phyloP scores from a whole-genome alignment of 306 rosid species.

The Abrus precatorius region DNA sequence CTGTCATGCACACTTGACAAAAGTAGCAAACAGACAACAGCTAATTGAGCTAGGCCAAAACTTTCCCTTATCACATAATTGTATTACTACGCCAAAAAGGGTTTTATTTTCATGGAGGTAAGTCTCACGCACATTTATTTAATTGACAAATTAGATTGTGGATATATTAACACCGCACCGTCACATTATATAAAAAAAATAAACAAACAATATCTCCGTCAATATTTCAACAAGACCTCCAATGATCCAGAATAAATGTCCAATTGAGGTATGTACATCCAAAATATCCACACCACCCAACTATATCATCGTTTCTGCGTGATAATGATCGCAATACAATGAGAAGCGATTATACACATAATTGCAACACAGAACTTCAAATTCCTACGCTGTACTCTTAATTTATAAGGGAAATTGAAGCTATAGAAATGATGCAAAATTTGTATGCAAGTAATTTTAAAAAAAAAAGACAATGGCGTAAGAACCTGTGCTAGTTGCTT shows the following conservation, averaged over 20 bases:
- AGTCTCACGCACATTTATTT: slow-evolving; percentile 1
- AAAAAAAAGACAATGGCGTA: not conserved
- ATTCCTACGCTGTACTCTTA: not conserved
- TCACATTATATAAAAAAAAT: not conserved
- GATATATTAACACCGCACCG: not conserved
- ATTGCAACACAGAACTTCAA: slow-evolving; percentile 2
- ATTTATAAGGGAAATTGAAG: slow-evolving; percentile 15
- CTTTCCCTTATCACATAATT: not conserved
- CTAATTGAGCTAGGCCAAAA: not conserved
- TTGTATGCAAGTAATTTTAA: not conserved
- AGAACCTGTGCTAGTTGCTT: slow-evolving; percentile 43
- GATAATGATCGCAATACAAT: not conserved
- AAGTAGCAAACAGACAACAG: slow-evolving; percentile 21
- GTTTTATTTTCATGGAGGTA: not conserved
- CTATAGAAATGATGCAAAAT: not conserved
- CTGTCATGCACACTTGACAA: slow-evolving; percentile 2
- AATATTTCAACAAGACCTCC: slow-evolving; percentile 20
- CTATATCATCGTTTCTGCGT: not conserved
- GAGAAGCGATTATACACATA: not conserved
- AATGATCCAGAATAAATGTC: slow-evolving; percentile 15
- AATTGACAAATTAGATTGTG: slow-evolving; percentile 1
- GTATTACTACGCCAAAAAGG: not conserved
- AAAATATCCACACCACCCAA: slow-evolving; percentile 6
- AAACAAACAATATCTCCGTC: not conserved
- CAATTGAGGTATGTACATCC: not conserved